phyloP scores from a whole-genome alignment of 2,329 filamentous ascomycete species.

The Claviceps maximensis region DNA sequence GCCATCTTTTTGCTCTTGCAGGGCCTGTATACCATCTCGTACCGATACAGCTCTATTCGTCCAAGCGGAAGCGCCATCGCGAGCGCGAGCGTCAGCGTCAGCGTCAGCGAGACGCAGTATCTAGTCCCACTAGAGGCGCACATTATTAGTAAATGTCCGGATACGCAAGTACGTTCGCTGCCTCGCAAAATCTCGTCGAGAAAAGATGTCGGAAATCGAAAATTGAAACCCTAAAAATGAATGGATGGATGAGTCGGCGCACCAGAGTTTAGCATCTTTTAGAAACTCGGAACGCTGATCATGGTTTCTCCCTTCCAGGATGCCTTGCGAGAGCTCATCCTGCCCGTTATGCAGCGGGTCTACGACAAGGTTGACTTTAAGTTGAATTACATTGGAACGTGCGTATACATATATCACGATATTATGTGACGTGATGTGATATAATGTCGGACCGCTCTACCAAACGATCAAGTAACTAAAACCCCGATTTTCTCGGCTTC shows the following conservation, averaged over 20 bases:
- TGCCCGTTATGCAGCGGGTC: constrained; percentile 76
- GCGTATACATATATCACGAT: constrained; percentile 17
- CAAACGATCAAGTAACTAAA: not conserved
- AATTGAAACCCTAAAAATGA: no score
- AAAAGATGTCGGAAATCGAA: not conserved
- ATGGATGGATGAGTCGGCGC: not conserved
- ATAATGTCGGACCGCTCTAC: not conserved
- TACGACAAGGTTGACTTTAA: constrained; percentile 80
- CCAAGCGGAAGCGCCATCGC: no score
- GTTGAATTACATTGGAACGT: constrained; percentile 80
- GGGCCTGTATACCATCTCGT: not conserved
- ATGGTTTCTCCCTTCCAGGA: constrained; percentile 28
- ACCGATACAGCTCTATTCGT: not conserved
- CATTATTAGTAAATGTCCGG: constrained; percentile 95
- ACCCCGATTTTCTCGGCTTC: no score
- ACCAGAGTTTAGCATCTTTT: no score
- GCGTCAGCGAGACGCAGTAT: not conserved
- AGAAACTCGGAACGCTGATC: not conserved
- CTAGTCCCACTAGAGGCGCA: constrained; percentile 78
- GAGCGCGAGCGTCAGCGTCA: no score
- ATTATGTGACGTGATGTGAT: not conserved
- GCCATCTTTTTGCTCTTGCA: constrained; percentile 1
- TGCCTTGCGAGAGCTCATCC: constrained; percentile 65
- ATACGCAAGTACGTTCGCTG: constrained; percentile 54
- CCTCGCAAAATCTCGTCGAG: not conserved